Conservation (phyloP, 2,329 filamentous ascomycete species). For the Aspergillus candidus region DNA sequence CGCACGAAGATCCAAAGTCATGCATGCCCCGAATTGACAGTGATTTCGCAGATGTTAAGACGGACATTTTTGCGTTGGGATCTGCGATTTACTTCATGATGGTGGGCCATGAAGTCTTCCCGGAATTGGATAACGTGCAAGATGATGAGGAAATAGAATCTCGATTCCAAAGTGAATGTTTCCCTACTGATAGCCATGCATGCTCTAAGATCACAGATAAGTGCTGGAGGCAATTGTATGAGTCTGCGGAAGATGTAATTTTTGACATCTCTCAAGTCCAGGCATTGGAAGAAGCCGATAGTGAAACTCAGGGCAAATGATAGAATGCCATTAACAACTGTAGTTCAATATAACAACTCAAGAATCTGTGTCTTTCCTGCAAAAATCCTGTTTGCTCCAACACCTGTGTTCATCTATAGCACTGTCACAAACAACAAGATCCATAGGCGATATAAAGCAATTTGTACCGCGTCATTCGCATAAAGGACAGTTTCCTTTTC, state of each 20-base stretch:
- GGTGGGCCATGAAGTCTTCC: conserved; percentile 13
- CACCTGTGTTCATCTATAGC: no score
- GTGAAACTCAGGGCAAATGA: no score
- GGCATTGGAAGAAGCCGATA: no score
- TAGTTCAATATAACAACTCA: no score
- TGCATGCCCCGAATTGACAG: conserved; percentile 1
- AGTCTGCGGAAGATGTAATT: conserved; percentile 9
- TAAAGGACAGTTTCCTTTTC: no score
- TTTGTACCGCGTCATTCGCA: no score
- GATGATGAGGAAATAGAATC: conserved; percentile 8
- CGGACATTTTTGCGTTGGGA: conserved; percentile 19
- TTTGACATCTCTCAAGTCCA: no score
- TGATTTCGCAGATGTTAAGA: conserved; percentile 7
- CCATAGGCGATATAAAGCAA: no score
- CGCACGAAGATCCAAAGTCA: conserved; percentile 6
- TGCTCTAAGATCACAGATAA: conserved; percentile 11
- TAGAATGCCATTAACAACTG: no score
- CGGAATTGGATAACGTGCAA: conserved; percentile 6
- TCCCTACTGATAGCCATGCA: conserved; percentile 8
- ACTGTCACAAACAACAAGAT: no score
- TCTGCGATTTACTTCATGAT: conserved; percentile 18
- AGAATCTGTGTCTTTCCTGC: no score
- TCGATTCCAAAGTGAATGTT: conserved; percentile 7
- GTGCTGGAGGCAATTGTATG: conserved; percentile 13
- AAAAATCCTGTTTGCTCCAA: no score